These are phyloP conservation scores for Agaricus subrufescens DNA, from an alignment of 768 basidiomycete genomes.

Conservation along the genomic window DNA sequence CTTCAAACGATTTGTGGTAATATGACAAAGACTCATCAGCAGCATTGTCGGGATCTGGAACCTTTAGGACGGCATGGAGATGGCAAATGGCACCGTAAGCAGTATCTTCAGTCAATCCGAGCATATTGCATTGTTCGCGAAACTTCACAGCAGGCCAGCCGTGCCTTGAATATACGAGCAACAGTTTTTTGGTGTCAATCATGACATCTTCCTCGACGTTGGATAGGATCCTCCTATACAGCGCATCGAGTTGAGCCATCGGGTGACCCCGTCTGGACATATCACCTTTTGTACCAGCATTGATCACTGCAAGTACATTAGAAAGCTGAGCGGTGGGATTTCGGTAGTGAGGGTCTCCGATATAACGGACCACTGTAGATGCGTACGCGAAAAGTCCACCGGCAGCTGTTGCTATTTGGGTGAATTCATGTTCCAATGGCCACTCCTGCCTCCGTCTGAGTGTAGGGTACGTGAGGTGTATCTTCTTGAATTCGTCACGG, in stretches of 20 bases:
- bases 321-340: not conserved
- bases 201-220: too few species aligned
- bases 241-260: not conserved
- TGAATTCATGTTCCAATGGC: constrained; percentile 13
- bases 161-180: too few species aligned
- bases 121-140: too few species aligned
- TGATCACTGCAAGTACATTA: not conserved
- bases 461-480: constrained; percentile 1
- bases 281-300: not conserved
- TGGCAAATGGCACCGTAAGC: too few species aligned
- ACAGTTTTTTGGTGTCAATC: too few species aligned
- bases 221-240: not conserved
- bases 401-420: constrained; percentile 14
- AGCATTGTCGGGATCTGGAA: too few species aligned
- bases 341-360: constrained; percentile 8
- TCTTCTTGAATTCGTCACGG: constrained; percentile 5
- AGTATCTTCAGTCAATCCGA: too few species aligned
- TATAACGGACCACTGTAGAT: constrained; percentile 18
- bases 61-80: too few species aligned
- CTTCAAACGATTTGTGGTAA: too few species aligned
- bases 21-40: too few species aligned
- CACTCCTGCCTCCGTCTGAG: constrained; percentile 1
- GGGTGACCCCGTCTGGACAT: not conserved
- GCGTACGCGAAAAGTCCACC: constrained; percentile 22
- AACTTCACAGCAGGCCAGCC: too few species aligned